Conservation (phyloP, 768 basidiomycete genomes). For the Boletus vermiculosoides region DNA sequence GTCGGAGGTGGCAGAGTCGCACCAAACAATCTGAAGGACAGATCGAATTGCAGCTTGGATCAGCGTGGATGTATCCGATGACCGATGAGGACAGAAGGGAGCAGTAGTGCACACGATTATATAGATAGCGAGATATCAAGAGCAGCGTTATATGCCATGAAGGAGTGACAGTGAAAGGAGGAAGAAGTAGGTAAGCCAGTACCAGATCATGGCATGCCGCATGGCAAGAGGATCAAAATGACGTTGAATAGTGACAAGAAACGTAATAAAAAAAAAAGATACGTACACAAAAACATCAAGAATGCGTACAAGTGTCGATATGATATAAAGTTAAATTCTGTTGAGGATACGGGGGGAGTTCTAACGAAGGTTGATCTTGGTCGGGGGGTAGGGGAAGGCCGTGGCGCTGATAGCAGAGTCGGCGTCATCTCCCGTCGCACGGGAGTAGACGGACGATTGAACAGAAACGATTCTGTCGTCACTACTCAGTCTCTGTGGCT, state of each 20-base stretch:
- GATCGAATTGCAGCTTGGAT: background rate
- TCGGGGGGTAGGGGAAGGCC: constrained; percentile 33
- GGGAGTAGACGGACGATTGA: constrained; percentile 48
- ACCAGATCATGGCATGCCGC: constrained; percentile 13
- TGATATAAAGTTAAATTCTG: background rate
- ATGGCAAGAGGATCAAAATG: constrained; percentile 8
- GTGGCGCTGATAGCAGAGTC: constrained; percentile 29
- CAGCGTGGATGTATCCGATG: background rate
- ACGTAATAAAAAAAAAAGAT: constrained; percentile 7
- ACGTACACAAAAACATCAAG: constrained; percentile 15
- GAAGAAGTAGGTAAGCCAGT: constrained; percentile 12
- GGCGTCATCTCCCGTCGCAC: constrained; percentile 21
- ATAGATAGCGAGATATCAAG: background rate
- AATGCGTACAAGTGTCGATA: constrained; percentile 9
- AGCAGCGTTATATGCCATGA: constrained; percentile 8
- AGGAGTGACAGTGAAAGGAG: constrained; percentile 11
- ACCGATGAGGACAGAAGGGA: constrained; percentile 3
- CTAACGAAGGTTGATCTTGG: constrained; percentile 13
- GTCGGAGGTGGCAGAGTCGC: background rate
- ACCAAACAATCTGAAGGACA: background rate
- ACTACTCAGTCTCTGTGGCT: constrained; percentile 42
- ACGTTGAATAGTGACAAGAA: constrained; percentile 7
- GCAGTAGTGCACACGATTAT: constrained; percentile 11
- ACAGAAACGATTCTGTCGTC: constrained; percentile 55
- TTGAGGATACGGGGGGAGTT: background rate